Evolutionary conservation across 805 yeast genomes (phyloP).

Genomic region (Yarrowia sp.): DNA sequence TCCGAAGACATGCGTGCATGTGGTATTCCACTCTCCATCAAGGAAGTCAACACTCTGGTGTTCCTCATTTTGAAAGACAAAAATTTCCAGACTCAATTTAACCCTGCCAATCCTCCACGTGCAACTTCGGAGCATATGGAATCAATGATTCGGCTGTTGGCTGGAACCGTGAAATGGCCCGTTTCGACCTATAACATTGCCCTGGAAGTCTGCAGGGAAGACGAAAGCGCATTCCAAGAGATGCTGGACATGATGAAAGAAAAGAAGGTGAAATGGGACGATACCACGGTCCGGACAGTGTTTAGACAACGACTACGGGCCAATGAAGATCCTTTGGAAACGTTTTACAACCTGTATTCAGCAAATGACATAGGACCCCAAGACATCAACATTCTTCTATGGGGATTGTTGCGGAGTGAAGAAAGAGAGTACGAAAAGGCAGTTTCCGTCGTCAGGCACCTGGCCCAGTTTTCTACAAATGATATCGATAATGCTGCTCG

Average conservation of each 20-base stretch:
- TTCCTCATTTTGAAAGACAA: background rate
- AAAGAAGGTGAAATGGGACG: background rate
- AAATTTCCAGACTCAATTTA: background rate
- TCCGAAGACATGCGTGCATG: background rate
- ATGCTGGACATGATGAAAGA: background rate
- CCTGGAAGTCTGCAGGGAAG: background rate
- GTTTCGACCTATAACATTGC: slow-evolving; percentile 17
- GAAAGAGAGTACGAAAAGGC: background rate
- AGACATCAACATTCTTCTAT: slow-evolving; percentile 1
- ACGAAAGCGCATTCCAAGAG: background rate
- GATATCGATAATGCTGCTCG: background rate
- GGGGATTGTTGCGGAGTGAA: background rate
- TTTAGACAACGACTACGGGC: background rate
- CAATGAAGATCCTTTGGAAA: background rate
- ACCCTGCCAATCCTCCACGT: background rate
- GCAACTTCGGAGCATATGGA: background rate
- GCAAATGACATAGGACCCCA: background rate
- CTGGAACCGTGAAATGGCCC: background rate
- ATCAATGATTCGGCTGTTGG: background rate
- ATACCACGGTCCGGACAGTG: background rate
- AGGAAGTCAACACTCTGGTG: slow-evolving; percentile 18
- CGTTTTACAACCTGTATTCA: background rate
- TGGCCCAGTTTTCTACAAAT: background rate
- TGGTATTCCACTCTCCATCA: background rate
- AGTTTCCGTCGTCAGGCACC: background rate